Base-by-base conservation (phyloP, 192 early-diverging fungal species). In the Rhizoclosmatium sp. region DNA sequence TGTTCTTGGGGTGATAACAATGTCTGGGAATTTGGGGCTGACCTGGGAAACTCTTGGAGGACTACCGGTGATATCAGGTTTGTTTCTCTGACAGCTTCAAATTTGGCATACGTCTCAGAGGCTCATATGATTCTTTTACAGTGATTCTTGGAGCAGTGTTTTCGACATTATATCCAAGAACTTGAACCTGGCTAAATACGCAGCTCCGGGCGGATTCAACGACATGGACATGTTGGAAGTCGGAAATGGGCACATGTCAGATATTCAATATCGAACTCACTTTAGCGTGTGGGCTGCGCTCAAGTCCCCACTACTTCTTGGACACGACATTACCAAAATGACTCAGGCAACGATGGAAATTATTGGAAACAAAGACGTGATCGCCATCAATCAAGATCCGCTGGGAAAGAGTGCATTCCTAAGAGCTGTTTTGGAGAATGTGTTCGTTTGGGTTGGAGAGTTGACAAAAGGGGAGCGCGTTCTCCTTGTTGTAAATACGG, bases 351-450 rank as follows among this genome's bases (percentile, higher is more conserved):
- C 67, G 31, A n/a, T 73, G 7, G 65, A 67, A 39, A 87, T 87
- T 51, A 19, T 89, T 1, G 65, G 62, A 19, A 86, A 89, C 75
- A 46, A 59, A 10, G 86, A 91, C 21, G 81, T 90, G 21, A 89
- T 92, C 65, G 87, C 83, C 14, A 70, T 92, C 65, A 89, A 89
- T 54, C 91, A 92, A 82, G 91, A 92, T 72, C 61, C 82, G 16
- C 80, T 90, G 0, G 89, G 88, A 44, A 64, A 61, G 41, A 47
- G 80, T 12, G 85, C 82, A 12, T 21, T 59, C 31, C 58, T 71
- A 12, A 59, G 75, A 10, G 79, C 65, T 59, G 41, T 16, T 1
- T 47, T 77, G 47, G 79, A 47, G 2, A 69, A 69, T n/a, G 59
- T 75, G 44, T 45, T 81, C n/a, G 49, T 84, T 21, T 84, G 74